phyloP scores from a whole-genome alignment of 441 rosid species.

The Melastoma candidum region DNA sequence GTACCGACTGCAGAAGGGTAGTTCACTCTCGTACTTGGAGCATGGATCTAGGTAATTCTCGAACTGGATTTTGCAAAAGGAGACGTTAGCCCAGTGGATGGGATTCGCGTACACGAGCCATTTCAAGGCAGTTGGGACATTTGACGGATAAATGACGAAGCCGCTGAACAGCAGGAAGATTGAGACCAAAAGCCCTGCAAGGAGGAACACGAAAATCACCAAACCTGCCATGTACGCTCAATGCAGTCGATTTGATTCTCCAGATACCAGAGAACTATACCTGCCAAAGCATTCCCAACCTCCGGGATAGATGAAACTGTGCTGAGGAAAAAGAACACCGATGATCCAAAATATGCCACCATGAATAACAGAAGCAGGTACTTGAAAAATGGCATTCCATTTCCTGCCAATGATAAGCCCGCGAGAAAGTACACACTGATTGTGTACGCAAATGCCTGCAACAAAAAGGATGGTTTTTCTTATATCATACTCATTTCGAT shows the following conservation, averaged over 20 bases:
- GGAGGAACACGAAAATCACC: not conserved
- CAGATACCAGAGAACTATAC: constrained; percentile 9
- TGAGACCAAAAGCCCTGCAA: constrained; percentile 24
- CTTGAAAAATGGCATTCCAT: constrained; percentile 17
- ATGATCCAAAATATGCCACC: constrained; percentile 23
- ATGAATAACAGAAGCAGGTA: constrained; percentile 14
- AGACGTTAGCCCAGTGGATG: constrained; percentile 23
- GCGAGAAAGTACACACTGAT: constrained; percentile 20
- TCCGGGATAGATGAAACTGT: constrained; percentile 28
- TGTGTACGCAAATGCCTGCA: constrained; percentile 24
- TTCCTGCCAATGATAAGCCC: constrained; percentile 16
- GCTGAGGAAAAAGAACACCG: constrained; percentile 22
- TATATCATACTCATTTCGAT: not conserved
- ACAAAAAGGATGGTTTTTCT: constrained; percentile 1
- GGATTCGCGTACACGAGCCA: constrained; percentile 21
- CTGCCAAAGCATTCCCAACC: constrained; percentile 29
- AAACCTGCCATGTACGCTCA: no score
- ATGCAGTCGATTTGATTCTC: no score
- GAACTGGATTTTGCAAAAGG: constrained; percentile 23
- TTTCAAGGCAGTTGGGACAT: constrained; percentile 22
- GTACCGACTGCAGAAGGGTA: constrained; percentile 24
- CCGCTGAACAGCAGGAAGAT: constrained; percentile 24
- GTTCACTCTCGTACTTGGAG: constrained; percentile 14
- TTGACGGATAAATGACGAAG: constrained; percentile 24
- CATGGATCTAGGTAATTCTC: constrained; percentile 16